These are phyloP conservation scores for Erigeron canadensis DNA, from an alignment of 129 eudicot genomes.

Conservation along the genomic window DNA sequence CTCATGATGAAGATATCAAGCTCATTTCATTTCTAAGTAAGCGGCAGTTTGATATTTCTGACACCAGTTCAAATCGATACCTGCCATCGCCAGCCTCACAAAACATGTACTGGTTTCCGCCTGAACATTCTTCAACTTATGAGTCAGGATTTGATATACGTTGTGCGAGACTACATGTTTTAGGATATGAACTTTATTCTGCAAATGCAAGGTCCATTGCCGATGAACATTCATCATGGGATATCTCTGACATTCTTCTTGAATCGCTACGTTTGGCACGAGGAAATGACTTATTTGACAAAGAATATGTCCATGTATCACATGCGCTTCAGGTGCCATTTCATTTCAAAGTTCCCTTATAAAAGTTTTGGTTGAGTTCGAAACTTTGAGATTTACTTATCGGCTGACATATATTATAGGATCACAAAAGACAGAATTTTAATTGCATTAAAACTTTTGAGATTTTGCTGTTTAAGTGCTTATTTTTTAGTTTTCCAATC, in stretches of 20 bases:
- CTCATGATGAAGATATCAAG: conserved; percentile 85
- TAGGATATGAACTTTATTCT: conserved; percentile 64
- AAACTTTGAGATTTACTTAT: not conserved
- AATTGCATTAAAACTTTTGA: not conserved
- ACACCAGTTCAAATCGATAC: conserved; percentile 16
- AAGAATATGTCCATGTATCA: conserved; percentile 62
- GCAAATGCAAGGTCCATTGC: conserved; percentile 22
- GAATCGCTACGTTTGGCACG: conserved; percentile 50
- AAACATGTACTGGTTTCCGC: conserved; percentile 96
- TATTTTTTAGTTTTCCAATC: not conserved
- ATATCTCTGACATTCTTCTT: conserved; percentile 38
- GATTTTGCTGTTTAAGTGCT: not conserved
- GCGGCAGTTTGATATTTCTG: conserved; percentile 12
- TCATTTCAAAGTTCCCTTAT: not conserved
- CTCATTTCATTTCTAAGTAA: conserved; percentile 57
- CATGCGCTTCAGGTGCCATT: conserved; percentile 83
- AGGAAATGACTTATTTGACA: conserved; percentile 46
- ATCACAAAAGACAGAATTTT: not conserved
- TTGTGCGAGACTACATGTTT: conserved; percentile 61
- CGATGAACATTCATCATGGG: conserved; percentile 18
- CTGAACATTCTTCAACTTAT: conserved; percentile 52
- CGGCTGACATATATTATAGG: not conserved
- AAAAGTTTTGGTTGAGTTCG: not conserved
- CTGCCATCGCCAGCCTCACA: conserved; percentile 71
- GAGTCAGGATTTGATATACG: conserved; percentile 74